Conservation (phyloP, 305 asterid species). For the Rubia tinctorum region DNA sequence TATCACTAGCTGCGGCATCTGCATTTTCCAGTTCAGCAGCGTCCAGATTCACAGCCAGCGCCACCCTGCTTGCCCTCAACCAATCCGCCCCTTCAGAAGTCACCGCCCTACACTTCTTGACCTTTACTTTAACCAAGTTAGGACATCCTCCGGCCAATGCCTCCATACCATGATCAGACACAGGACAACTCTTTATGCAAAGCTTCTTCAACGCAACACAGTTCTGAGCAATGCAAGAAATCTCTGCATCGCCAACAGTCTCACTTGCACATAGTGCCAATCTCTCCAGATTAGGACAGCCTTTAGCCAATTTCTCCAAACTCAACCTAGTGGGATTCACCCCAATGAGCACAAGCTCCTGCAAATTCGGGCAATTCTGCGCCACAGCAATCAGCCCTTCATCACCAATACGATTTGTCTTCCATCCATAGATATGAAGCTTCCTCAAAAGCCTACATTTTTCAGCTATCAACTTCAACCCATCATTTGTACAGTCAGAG, state of each 20-base stretch:
- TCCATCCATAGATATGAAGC: constrained; percentile 80
- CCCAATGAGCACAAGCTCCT: constrained; percentile 65
- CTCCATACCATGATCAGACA: constrained; percentile 69
- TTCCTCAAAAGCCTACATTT: constrained; percentile 61
- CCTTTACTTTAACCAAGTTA: constrained; percentile 72
- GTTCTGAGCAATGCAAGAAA: constrained; percentile 64
- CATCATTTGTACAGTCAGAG: constrained; percentile 67
- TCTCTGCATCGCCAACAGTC: constrained; percentile 66
- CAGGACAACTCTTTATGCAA: constrained; percentile 74
- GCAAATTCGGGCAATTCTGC: constrained; percentile 51
- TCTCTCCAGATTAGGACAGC: constrained; percentile 61
- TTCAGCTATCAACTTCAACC: constrained; percentile 51
- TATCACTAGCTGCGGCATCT: constrained; percentile 45
- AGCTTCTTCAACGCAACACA: constrained; percentile 62
- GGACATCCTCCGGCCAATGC: constrained; percentile 76
- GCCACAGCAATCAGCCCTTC: constrained; percentile 69
- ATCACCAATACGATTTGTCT: constrained; percentile 64
- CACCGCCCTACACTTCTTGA: constrained; percentile 72
- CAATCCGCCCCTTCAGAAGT: constrained; percentile 65
- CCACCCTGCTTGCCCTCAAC: constrained; percentile 59
- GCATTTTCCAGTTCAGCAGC: constrained; percentile 45
- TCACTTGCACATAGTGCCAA: constrained; percentile 75
- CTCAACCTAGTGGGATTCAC: constrained; percentile 60
- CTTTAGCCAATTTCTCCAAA: constrained; percentile 48
- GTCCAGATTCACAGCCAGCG: constrained; percentile 62